phyloP scores from a whole-genome alignment of 2,329 filamentous ascomycete species.

The Neofusicoccum parvum region DNA sequence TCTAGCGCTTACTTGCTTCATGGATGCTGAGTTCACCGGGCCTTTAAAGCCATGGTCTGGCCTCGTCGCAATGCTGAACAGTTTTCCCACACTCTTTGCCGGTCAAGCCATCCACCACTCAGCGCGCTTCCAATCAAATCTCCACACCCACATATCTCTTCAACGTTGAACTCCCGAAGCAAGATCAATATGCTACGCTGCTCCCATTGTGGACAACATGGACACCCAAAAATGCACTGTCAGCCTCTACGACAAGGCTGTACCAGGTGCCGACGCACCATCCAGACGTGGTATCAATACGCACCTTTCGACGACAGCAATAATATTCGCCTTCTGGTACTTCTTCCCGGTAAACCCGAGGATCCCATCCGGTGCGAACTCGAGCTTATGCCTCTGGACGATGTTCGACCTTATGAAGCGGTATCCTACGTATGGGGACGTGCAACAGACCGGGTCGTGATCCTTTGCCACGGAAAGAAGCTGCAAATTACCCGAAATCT shows the following conservation, averaged over 20 bases:
- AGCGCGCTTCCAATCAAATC: too few relatives aligned
- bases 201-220: not conserved
- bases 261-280: not conserved
- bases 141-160: too few relatives aligned
- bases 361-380: not conserved
- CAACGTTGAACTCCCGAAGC: too few relatives aligned
- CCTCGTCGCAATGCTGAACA: too few relatives aligned
- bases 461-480: conserved; percentile 10
- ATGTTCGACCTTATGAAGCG: conserved; percentile 18
- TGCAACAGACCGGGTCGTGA: not conserved
- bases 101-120: too few relatives aligned
- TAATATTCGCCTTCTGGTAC: not conserved
- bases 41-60: too few relatives aligned
- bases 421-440: conserved; percentile 24
- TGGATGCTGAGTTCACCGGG: too few relatives aligned
- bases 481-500: not conserved
- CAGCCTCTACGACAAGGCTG: too few relatives aligned
- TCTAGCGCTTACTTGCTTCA: too few relatives aligned
- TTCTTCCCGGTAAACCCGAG: not conserved
- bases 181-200: not conserved
- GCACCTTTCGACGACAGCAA: not conserved
- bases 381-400: not conserved
- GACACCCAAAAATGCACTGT: not conserved
- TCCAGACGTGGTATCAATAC: not conserved
- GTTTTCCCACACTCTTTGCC: too few relatives aligned